Evolutionary conservation across 345 rosid species (phyloP).

Genomic region (Bretschneidera sinensis): DNA sequence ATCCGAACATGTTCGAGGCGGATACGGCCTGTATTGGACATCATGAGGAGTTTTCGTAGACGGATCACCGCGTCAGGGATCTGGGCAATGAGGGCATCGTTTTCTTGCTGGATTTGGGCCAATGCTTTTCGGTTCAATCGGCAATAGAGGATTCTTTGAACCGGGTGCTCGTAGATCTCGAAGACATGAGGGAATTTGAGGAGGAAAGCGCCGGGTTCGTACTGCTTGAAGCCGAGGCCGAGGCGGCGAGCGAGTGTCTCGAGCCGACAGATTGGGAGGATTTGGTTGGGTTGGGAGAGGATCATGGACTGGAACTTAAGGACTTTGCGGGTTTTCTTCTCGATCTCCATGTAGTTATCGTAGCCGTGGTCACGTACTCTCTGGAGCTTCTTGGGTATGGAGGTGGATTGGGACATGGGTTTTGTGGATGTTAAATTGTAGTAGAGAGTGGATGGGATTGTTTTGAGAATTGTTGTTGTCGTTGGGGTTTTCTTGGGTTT

Average conservation of each 20-base stretch:
- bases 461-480: not conserved
- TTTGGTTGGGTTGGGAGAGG: conserved; percentile 59
- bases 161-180: conserved; percentile 89
- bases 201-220: conserved; percentile 66
- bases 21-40: conserved; percentile 70
- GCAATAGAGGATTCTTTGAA: conserved; percentile 71
- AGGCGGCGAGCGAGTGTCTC: conserved; percentile 69
- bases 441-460: conserved; percentile 8
- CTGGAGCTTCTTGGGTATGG: conserved; percentile 69
- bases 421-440: conserved; percentile 17
- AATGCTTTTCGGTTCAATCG: conserved; percentile 63
- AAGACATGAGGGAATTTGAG: conserved; percentile 87
- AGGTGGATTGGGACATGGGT: conserved; percentile 65
- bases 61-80: conserved; percentile 63
- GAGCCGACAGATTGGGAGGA: conserved; percentile 60
- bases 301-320: conserved; percentile 69
- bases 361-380: conserved; percentile 87
- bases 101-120: conserved; percentile 62
- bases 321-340: conserved; percentile 76
- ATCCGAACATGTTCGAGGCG: conserved; percentile 81
- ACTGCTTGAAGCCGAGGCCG: conserved; percentile 69
- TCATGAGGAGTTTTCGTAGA: conserved; percentile 70
- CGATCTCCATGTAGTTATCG: conserved; percentile 97
- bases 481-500: too few relatives aligned
- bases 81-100: conserved; percentile 54